phyloP scores from a whole-genome alignment of 2,329 filamentous ascomycete genomes.

The Aspergillus proliferans region DNA sequence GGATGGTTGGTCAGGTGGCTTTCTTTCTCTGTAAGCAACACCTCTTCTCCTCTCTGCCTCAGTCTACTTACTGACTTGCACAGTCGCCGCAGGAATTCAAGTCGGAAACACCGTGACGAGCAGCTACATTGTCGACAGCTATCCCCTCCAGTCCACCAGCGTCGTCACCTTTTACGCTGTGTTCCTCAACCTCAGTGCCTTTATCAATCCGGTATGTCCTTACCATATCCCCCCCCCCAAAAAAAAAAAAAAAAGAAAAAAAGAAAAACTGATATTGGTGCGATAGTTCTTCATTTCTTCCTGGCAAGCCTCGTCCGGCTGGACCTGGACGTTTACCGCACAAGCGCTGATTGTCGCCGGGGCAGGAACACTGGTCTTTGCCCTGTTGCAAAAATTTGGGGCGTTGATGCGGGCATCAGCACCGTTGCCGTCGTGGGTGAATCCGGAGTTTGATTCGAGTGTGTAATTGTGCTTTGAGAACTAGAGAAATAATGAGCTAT shows the following conservation, averaged over 20 bases:
- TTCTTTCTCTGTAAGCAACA: conserved; percentile 48
- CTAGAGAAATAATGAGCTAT: no score
- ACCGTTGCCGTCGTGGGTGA: conserved; percentile 41
- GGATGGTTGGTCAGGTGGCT: conserved; percentile 52
- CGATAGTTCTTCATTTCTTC: conserved; percentile 46
- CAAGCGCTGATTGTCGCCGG: conserved; percentile 44
- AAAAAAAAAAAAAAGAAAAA: no score
- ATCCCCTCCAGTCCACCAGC: conserved; percentile 50
- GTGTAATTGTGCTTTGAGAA: not conserved
- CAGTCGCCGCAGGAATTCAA: conserved; percentile 51
- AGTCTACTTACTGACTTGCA: not conserved
- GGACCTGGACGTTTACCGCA: conserved; percentile 47
- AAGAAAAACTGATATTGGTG: not conserved
- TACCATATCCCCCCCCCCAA: not conserved
- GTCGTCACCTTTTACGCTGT: conserved; percentile 52
- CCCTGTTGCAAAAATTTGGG: conserved; percentile 37
- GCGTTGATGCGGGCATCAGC: conserved; percentile 29
- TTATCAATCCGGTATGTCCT: conserved; percentile 36
- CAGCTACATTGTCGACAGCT: conserved; percentile 51
- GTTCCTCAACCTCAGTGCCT: conserved; percentile 47
- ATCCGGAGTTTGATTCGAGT: conserved; percentile 34
- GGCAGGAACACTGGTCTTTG: conserved; percentile 35
- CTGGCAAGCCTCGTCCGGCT: conserved; percentile 43
- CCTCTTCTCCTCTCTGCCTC: not conserved
- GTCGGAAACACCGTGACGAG: conserved; percentile 51